Base-by-base conservation (phyloP, 2,329 filamentous ascomycete species). In the Nectriaceae sp. region DNA sequence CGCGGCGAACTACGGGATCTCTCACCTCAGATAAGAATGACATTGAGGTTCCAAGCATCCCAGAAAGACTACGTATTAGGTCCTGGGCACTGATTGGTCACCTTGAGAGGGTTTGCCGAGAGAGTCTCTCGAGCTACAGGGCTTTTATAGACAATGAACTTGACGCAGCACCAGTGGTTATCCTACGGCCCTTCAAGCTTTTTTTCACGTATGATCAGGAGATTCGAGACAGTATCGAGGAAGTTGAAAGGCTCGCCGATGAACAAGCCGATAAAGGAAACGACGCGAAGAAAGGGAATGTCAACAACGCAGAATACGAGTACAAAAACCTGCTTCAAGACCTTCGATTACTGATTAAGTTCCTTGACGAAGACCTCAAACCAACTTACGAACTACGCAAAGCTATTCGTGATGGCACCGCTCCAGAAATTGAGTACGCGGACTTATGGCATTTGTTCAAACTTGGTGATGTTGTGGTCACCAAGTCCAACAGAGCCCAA, bases 381-480 rank as follows among this genome's bases (percentile, higher is more conserved):
- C 37, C 51, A 2, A 50, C 44, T 3, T 48, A 50, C n/a, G 24
- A 48, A 4, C 22, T 56, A 4, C 46, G 54, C 4, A 15, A 40
- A 37, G 3, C 4, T 3, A 46, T 56, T 19, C 16, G 19, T 8
- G 35, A 54, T 4, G 52, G 52, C 8, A 50, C 43, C 13, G 40
- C 42, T 2, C 35, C 20, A 1, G 49, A 46, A 10, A 53, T 56
- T 18, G 43, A 44, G 22, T 56, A 50, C 13, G 38, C 26, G 3
- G 54, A 56, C 21, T 39, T 56, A 11, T 54, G 54, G 52, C 54
- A 56, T 37, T 38, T 54, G 2, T 56, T 54, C 31, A 8, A 46
- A 3, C 19, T 40, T 10, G 52, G 49, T 0, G 54, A 54, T 10
- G 13, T 46, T 11, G 40, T 54, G 4, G 18, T 52, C 4, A 6